Base-by-base conservation (phyloP, 1,284 basidiomycete species). In the Mycosarcoma mackinlayi region DNA sequence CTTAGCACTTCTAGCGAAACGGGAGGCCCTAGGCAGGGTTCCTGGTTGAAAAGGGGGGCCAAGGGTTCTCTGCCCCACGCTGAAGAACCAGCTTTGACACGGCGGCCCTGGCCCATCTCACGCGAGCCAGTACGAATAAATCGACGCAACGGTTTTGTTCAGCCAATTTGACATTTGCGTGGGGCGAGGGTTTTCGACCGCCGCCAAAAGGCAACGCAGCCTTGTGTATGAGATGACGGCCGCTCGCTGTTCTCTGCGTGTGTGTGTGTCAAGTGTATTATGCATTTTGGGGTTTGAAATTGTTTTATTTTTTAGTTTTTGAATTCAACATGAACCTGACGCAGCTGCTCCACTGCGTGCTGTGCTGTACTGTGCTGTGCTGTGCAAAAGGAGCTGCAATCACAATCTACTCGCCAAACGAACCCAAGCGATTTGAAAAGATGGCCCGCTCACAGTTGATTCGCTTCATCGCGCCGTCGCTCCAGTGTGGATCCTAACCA, bases 1-100 rank as follows among this genome's bases (percentile, higher is more conserved):
- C 50, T 64, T 53, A 58, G 39, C 47, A 35, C 18, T 7, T 45
- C 61, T 64, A 35, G 61, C 39, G 33, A 55, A 19, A 63, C 51
- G 58, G 42, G 51, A 27, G 27, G 13, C 28, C 42, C 25, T 33
- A n/a, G 41, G 13, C 49, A 48, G 50, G 49, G 49, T 57, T 57
- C 28, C 16, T 18, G 4, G 35, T 38, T 24, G 3, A n/a, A 9
- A 47, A 28, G 50, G 42, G 50, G 50, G 40, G 34, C 27, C 30
- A 52, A 40, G 50, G 50, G 42, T 52, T 42, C 33, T n/a, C 30
- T 14, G 30, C 30, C 16, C 35, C 37, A 34, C 27, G 31, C 25
- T 18, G 41, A 42, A 28, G 23, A 14, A 23, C 31, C 16, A 49
- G 27, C 33, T 37, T 40, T 25, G 16, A 21, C n/a, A 31, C 14